Conservation (phyloP, 2,329 filamentous ascomycete genomes). For the Aphanoascus verrucosus region DNA sequence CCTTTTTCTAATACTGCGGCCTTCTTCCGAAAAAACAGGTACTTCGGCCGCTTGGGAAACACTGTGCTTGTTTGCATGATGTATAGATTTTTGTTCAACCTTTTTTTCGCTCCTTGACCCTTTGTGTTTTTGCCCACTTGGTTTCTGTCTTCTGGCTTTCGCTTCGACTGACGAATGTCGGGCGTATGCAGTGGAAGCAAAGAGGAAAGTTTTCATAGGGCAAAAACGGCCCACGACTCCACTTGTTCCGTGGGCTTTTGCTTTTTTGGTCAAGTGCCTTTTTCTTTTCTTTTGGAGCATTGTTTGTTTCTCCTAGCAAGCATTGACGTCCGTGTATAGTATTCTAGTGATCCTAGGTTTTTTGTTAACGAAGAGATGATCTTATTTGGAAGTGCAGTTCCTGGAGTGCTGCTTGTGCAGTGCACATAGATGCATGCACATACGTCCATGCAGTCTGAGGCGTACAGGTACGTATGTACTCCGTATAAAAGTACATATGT, state of each 20-base stretch:
- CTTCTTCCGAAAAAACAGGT: neutral
- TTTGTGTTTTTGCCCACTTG: neutral
- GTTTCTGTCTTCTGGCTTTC: neutral
- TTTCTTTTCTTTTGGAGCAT: neutral
- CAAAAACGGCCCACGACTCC: conserved; percentile 2
- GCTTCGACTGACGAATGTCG: conserved; percentile 1
- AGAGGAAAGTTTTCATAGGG: conserved; percentile 3
- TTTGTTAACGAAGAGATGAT: neutral
- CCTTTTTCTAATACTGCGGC: neutral
- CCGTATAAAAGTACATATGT: no score
- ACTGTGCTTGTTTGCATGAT: neutral
- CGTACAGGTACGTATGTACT: neutral
- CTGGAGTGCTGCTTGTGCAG: neutral
- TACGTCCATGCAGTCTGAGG: neutral
- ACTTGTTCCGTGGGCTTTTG: conserved; percentile 3
- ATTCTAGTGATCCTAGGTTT: neutral
- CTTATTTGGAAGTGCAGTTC: neutral
- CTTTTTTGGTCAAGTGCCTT: neutral
- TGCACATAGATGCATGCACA: neutral
- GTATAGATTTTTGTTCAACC: conserved; percentile 1
- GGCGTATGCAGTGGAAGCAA: conserved; percentile 10
- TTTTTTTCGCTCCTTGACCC: neutral
- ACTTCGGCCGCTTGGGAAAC: neutral
- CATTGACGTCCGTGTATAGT: conserved; percentile 4
- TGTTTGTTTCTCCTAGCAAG: neutral